A percentile compares a stretch with the other conserved stretches of the same genome.
These are phyloP conservation scores for Floccularia luteovirens DNA, from an alignment of 768 basidiomycete species.

Conservation along the genomic window DNA sequence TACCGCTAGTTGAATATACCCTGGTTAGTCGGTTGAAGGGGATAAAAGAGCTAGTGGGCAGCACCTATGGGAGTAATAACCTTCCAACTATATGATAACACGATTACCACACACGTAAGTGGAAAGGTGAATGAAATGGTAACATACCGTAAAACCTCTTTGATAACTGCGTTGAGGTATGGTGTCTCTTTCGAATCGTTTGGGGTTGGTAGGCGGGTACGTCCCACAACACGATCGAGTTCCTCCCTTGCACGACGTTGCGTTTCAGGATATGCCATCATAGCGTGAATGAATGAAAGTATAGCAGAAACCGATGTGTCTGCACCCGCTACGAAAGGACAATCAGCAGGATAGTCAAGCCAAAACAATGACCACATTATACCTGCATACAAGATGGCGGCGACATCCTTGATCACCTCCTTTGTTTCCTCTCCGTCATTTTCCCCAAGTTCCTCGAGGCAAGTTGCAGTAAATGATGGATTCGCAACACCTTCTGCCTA, in stretches of 20 bases:
- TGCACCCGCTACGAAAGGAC: constrained; percentile 13
- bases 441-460: not conserved
- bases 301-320: constrained; percentile 19
- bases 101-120: not conserved
- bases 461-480: not conserved
- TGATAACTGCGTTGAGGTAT: constrained; percentile 26
- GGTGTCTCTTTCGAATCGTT: constrained; percentile 26
- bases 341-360: constrained; percentile 4
- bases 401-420: constrained; percentile 25
- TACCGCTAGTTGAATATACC: constrained; percentile 12
- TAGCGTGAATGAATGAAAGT: constrained; percentile 26
- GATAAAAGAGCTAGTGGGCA: not conserved
- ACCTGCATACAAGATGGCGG: constrained; percentile 28
- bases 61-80: constrained; percentile 21
- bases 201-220: constrained; percentile 27
- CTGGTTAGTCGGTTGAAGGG: not conserved
- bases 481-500: constrained; percentile 14
- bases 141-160: constrained; percentile 23
- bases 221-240: constrained; percentile 27
- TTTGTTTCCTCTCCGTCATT: not conserved
- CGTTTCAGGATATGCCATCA: constrained; percentile 29
- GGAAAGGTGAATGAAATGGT: not conserved
- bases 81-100: constrained; percentile 20
- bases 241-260: constrained; percentile 29
- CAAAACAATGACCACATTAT: not conserved